Evolutionary conservation across 1,284 basidiomycete species (phyloP).

Genomic region (Anthracocystis setariae): DNA sequence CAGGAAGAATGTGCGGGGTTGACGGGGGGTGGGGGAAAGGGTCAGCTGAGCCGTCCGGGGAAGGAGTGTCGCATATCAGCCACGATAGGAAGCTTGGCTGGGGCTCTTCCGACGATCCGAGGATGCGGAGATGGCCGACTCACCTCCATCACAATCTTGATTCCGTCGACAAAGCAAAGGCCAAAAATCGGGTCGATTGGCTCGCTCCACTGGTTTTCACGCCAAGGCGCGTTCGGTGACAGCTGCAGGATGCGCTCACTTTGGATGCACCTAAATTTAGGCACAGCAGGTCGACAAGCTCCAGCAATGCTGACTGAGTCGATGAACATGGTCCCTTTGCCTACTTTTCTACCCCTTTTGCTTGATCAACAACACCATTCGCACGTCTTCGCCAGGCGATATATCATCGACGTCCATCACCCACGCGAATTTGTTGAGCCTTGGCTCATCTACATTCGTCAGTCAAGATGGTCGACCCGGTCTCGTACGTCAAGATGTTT

Average conservation of each 20-base stretch:
- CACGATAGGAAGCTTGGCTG: neutral
- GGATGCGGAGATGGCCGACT: slow-evolving; percentile 32
- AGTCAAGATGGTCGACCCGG: slow-evolving; percentile 38
- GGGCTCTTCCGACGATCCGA: slow-evolving; percentile 37
- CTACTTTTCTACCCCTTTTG: too few relatives aligned
- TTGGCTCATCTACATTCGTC: neutral
- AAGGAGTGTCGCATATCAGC: neutral
- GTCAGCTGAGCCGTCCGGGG: slow-evolving; percentile 8
- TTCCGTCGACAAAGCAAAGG: neutral
- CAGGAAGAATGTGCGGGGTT: slow-evolving; percentile 9
- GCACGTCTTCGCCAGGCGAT: too few relatives aligned
- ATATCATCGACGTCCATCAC: too few relatives aligned
- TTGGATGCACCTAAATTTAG: slow-evolving; percentile 11
- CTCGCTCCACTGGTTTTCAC: slow-evolving; percentile 19
- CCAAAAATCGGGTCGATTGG: neutral
- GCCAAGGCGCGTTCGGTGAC: neutral
- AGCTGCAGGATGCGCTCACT: slow-evolving; percentile 15
- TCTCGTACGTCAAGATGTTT: slow-evolving; percentile 44
- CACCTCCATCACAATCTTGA: neutral
- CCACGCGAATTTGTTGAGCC: too few relatives aligned
- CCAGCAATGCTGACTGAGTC: neutral
- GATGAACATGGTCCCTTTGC: too few relatives aligned
- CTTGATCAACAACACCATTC: too few relatives aligned
- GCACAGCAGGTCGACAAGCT: neutral
- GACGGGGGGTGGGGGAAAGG: neutral